Evolutionary conservation across 345 rosid genomes (phyloP).

Genomic region (Ricinus communis): DNA sequence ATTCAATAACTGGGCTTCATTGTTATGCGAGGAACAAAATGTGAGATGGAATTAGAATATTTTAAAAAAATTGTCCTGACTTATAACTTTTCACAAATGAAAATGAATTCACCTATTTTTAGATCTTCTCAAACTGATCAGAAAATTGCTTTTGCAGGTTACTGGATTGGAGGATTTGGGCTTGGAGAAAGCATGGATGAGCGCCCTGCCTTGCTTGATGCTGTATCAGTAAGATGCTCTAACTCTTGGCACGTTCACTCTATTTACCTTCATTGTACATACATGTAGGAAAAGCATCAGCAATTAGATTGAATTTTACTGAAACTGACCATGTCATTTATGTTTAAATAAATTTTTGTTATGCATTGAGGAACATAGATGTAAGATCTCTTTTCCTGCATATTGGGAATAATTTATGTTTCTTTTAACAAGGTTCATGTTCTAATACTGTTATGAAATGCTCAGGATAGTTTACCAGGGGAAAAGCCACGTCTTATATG

Average conservation of each 20-base stretch:
- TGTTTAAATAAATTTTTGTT: background rate
- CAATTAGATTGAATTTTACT: background rate
- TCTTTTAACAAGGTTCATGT: conserved; percentile 11
- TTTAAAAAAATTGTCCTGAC: background rate
- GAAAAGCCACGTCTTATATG: conserved; percentile 60
- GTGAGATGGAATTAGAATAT: background rate
- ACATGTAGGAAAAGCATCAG: background rate
- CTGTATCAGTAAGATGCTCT: conserved; percentile 48
- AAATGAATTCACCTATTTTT: background rate
- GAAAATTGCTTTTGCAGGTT: conserved; percentile 44
- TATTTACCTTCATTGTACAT: background rate
- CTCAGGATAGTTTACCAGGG: conserved; percentile 55
- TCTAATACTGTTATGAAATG: conserved; percentile 15
- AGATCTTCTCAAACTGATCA: conserved; percentile 11
- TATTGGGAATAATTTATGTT: background rate
- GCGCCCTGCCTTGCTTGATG: conserved; percentile 55
- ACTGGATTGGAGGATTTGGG: conserved; percentile 83
- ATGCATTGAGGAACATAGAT: too few relatives aligned
- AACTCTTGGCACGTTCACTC: background rate
- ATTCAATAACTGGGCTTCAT: background rate
- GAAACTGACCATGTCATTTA: background rate
- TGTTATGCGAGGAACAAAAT: background rate
- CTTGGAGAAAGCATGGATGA: conserved; percentile 77
- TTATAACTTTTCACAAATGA: background rate
- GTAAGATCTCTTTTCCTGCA: background rate